Base-by-base conservation (phyloP, 495 filamentous ascomycete species). In the Penicillium dipodomyicola region DNA sequence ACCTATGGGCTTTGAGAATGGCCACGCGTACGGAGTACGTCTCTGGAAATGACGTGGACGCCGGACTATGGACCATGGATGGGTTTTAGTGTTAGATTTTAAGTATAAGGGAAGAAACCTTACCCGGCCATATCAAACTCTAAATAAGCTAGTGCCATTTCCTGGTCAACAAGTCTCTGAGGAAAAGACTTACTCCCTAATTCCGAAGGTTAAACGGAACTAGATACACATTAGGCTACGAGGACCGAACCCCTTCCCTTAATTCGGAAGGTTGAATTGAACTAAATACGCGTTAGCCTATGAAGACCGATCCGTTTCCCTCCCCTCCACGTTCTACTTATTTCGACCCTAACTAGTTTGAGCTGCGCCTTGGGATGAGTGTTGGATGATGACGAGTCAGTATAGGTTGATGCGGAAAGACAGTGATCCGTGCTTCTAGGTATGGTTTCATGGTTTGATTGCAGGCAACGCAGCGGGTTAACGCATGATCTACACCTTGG, bases 71-170 rank as follows among this genome's bases (percentile, higher is more conserved):
- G 27, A 17, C 15, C 35, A 17, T 39, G 35, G 35, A 39, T 17
- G n/a, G 1, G 15, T 3, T 39, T 39, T 39, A 39, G 3, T 0
- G 15, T 39, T 39, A 39, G 35, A 39, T 17, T 15, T 39, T 39
- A 17, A 17, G 15, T 8, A 17, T 9, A 39, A 22, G 50, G 50
- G 50, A 43, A 19, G 32, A 53, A 41, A 30, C 14, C 19, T 53
- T 53, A 44, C 40, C 50, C 50, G 50, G 27, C 11, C 27, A 20
- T 19, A 53, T 52, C 27, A 44, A 44, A 53, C 27, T 33, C 14
- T 9, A 29, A 30, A 51, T 15, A 39, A 27, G 14, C 11, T 23
- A 49, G 33, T 5, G 12, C 25, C 0, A 33, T 25, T 44, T 4
- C 17, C 7, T 30, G n/a, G 40, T 23, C 8, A 17, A 19, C 3